A percentile compares a stretch with the other conserved stretches of the same genome.
phyloP scores from a whole-genome alignment of 2,329 filamentous ascomycete species.

The Plenodomus lindquistii region DNA sequence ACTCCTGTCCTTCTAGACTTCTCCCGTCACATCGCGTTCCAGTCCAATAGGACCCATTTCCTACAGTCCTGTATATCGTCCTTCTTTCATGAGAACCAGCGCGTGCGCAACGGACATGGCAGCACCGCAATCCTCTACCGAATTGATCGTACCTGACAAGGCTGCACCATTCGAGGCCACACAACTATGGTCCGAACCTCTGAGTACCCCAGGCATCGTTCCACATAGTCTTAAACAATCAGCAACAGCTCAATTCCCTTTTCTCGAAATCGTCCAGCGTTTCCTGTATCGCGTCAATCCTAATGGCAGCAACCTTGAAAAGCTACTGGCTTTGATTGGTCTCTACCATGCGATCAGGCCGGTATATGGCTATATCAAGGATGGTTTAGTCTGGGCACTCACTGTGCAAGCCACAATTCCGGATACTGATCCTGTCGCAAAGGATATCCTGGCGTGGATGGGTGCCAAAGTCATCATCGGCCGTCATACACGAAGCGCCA shows the following conservation, averaged over 20 bases:
- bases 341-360: conserved; percentile 28
- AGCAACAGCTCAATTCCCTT: conserved; percentile 19
- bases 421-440: conserved; percentile 27
- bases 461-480: conserved; percentile 28
- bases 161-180: neutral
- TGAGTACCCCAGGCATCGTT: conserved; percentile 29
- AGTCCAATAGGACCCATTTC: too few relatives aligned
- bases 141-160: neutral
- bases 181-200: conserved; percentile 27
- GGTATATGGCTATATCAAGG: conserved; percentile 18
- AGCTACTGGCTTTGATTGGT: conserved; percentile 25
- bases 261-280: conserved; percentile 37
- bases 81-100: too few relatives aligned
- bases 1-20: too few relatives aligned
- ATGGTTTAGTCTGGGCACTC: conserved; percentile 19
- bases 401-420: conserved; percentile 29
- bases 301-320: conserved; percentile 23
- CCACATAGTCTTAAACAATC: conserved; percentile 27
- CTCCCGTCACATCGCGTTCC: too few relatives aligned
- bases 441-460: conserved; percentile 34
- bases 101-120: neutral
- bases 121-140: neutral
- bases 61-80: too few relatives aligned
- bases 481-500: conserved; percentile 22
- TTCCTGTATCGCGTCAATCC: conserved; percentile 25